Conservation (phyloP, 2,329 filamentous ascomycete species). For the Dichotomopilus funicola region DNA sequence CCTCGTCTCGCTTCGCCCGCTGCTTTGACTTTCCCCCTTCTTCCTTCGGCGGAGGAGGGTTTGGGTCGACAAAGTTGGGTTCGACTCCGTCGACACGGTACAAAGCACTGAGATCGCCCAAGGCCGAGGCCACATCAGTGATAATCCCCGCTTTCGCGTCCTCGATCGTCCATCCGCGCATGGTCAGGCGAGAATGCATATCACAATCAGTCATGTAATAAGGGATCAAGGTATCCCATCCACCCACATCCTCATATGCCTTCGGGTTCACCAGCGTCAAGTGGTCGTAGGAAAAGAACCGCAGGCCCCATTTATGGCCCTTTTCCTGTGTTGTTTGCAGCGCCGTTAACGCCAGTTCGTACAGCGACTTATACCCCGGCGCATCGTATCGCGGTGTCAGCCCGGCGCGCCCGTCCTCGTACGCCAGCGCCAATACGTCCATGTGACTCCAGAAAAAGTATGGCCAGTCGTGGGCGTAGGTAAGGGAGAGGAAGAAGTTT, state of each 20-base stretch:
- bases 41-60: constrained; percentile 25
- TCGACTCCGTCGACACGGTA: constrained; percentile 37
- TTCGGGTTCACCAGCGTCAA: constrained; percentile 50
- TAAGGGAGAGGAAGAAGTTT: constrained; percentile 44
- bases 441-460: constrained; percentile 50
- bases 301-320: constrained; percentile 41
- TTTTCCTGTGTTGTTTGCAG: constrained; percentile 28
- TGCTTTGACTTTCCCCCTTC: constrained; percentile 10
- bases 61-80: constrained; percentile 31
- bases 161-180: constrained; percentile 38
- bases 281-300: constrained; percentile 55
- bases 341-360: constrained; percentile 34
- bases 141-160: constrained; percentile 37
- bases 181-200: constrained; percentile 43
- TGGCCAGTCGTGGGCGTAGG: constrained; percentile 38
- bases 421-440: constrained; percentile 42
- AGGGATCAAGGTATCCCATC: constrained; percentile 52
- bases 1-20: background rate
- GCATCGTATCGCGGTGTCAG: constrained; percentile 30
- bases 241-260: constrained; percentile 44
- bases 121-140: constrained; percentile 38
- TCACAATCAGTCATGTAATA: constrained; percentile 55
- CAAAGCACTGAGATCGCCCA: constrained; percentile 41
- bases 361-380: constrained; percentile 36
- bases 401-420: constrained; percentile 35